These are phyloP conservation scores for Colletotrichum neosansevieriae DNA, from an alignment of 2,329 filamentous ascomycete species.

Conservation along the genomic window DNA sequence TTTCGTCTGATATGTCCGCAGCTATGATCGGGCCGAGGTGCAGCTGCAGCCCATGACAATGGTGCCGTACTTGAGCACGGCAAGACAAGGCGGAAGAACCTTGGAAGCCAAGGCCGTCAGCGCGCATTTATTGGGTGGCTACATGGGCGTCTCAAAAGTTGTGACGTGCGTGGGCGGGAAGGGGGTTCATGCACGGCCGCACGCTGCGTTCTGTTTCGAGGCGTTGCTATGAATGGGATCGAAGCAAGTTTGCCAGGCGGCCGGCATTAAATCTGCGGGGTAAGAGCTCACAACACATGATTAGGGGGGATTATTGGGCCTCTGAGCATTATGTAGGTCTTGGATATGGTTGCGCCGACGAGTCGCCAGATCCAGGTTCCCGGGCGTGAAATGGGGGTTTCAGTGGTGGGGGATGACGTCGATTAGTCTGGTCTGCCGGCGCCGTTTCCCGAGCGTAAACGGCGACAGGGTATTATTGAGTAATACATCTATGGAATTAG, in stretches of 20 bases:
- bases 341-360: background rate
- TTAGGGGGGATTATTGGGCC: too few relatives aligned
- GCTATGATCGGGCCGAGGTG: too few relatives aligned
- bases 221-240: rapidly evolving
- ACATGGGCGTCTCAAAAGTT: background rate
- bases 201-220: constrained; percentile 5
- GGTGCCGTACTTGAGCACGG: too few relatives aligned
- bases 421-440: background rate
- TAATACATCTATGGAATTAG: too few relatives aligned
- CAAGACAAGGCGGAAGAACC: too few relatives aligned
- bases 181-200: constrained; percentile 16
- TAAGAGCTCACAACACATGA: too few relatives aligned
- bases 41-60: too few relatives aligned
- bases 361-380: background rate
- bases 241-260: background rate
- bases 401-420: constrained; percentile 28
- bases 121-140: background rate
- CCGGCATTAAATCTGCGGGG: too few relatives aligned
- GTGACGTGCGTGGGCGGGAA: constrained; percentile 19
- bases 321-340: too few relatives aligned
- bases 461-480: background rate
- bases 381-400: too few relatives aligned
- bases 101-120: background rate
- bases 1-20: too few relatives aligned
- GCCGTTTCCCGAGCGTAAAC: constrained; percentile 1